These are phyloP conservation scores for Phaeotremella skinneri DNA, from an alignment of 768 basidiomycete species.

Conservation along the genomic window DNA sequence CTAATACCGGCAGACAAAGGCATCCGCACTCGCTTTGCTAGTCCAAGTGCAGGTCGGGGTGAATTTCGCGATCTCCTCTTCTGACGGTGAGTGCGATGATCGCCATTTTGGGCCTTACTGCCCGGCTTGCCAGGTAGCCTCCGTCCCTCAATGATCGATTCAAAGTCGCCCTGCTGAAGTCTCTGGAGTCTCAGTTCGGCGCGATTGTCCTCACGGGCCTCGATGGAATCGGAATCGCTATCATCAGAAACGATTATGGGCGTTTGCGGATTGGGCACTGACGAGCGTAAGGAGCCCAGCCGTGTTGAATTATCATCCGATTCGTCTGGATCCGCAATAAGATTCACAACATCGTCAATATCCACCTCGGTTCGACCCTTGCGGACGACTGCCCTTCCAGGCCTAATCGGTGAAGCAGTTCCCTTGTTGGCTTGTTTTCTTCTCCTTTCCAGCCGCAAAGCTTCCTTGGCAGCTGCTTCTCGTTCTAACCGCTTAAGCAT, in stretches of 20 bases:
- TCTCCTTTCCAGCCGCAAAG: slow-evolving; percentile 13
- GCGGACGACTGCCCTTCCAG: slow-evolving; percentile 57
- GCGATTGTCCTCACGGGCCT: slow-evolving; percentile 39
- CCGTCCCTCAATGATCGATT: slow-evolving; percentile 29
- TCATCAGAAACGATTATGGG: slow-evolving; percentile 28
- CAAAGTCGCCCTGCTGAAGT: slow-evolving; percentile 42
- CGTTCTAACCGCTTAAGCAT: slow-evolving; percentile 55
- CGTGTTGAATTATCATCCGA: slow-evolving; percentile 5
- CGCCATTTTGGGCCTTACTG: slow-evolving; percentile 1
- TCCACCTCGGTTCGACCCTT: slow-evolving; percentile 23
- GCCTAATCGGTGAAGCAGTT: slow-evolving; percentile 33
- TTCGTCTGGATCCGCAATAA: slow-evolving; percentile 25
- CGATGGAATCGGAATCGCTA: slow-evolving; percentile 16
- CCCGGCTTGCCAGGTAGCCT: background rate
- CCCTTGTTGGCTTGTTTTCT: slow-evolving; percentile 51
- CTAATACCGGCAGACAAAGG: background rate
- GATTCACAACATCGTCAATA: slow-evolving; percentile 16
- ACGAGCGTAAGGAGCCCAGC: background rate
- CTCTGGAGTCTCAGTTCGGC: slow-evolving; percentile 30
- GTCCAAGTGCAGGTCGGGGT: slow-evolving; percentile 18
- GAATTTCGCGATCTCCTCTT: background rate
- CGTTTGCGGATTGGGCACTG: background rate
- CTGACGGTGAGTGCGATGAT: background rate
- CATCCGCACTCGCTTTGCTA: slow-evolving; percentile 15
- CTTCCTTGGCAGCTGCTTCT: slow-evolving; percentile 32